These are phyloP conservation scores for Raphanus hybrid DNA, from an alignment of 441 rosid species.

Conservation along the genomic window DNA sequence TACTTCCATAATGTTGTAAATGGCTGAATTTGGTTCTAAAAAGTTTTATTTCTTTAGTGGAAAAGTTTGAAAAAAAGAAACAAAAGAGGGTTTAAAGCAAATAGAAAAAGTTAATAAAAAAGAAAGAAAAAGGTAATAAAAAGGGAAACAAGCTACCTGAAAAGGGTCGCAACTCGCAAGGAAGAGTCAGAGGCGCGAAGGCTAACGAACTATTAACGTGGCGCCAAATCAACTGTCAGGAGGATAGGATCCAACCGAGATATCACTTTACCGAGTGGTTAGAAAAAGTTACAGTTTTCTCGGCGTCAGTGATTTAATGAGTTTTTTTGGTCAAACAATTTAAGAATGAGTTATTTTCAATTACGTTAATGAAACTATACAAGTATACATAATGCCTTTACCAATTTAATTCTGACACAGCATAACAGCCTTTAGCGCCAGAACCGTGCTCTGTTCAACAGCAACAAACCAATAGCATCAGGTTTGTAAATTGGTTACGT, in stretches of 20 bases:
- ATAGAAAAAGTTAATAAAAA: conserved; percentile 10
- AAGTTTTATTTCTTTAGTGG: not conserved
- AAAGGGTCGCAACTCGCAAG: conserved; percentile 19
- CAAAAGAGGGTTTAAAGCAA: conserved; percentile 16
- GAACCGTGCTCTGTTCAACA: not conserved
- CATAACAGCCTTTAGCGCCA: not conserved
- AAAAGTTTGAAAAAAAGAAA: conserved; percentile 17
- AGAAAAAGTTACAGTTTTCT: not conserved
- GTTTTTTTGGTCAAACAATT: not conserved
- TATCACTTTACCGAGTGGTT: conserved; percentile 16
- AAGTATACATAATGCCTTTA: not conserved
- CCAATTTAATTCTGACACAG: no score
- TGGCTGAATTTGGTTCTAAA: conserved; percentile 12
- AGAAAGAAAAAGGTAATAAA: conserved; percentile 15
- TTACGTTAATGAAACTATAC: not conserved
- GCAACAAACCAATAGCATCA: not conserved
- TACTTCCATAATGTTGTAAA: conserved; percentile 29
- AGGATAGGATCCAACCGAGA: conserved; percentile 27
- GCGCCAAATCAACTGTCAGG: conserved; percentile 25
- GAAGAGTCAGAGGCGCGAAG: conserved; percentile 43
- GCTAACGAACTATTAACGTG: conserved; percentile 41
- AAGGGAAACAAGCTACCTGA: conserved; percentile 20
- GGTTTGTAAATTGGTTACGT: not conserved
- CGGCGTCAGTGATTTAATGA: not conserved
- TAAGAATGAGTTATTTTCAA: not conserved